phyloP scores from a whole-genome alignment of 768 basidiomycete genomes.

The Termitomyces sp. region DNA sequence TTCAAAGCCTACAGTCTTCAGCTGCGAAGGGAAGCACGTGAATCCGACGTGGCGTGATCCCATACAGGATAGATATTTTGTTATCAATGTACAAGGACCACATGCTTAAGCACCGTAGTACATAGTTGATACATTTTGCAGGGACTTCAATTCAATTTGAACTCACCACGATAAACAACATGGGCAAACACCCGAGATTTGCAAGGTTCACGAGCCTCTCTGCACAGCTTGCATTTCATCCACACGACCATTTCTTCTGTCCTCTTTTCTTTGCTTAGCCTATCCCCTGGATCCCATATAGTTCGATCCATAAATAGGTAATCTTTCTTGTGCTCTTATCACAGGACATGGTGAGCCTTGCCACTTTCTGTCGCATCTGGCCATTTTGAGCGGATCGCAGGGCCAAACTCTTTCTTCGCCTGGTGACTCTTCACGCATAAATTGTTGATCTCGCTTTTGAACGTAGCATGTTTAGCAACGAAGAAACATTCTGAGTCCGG shows the following conservation, averaged over 20 bases:
- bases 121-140: not conserved
- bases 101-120: too few species aligned
- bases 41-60: not conserved
- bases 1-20: slow-evolving; percentile 32
- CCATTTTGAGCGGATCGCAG: slow-evolving; percentile 31
- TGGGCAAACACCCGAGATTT: slow-evolving; percentile 22
- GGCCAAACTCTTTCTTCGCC: slow-evolving; percentile 86
- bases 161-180: slow-evolving; percentile 15
- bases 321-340: slow-evolving; percentile 5
- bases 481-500: slow-evolving; percentile 76
- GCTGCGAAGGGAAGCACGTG: slow-evolving; percentile 8
- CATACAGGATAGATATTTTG: not conserved
- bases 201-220: slow-evolving; percentile 14
- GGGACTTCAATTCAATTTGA: not conserved
- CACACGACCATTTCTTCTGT: slow-evolving; percentile 30
- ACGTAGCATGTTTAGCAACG: slow-evolving; percentile 46
- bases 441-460: slow-evolving; percentile 8
- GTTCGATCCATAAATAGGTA: slow-evolving; percentile 6
- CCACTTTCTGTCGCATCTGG: slow-evolving; percentile 2
- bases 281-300: slow-evolving; percentile 8
- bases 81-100: too few species aligned
- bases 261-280: slow-evolving; percentile 19
- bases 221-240: slow-evolving; percentile 18
- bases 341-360: slow-evolving; percentile 23
- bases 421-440: slow-evolving; percentile 36